Conservation (phyloP, 2,329 filamentous ascomycete species). For the Stagonosporopsis vannaccii region DNA sequence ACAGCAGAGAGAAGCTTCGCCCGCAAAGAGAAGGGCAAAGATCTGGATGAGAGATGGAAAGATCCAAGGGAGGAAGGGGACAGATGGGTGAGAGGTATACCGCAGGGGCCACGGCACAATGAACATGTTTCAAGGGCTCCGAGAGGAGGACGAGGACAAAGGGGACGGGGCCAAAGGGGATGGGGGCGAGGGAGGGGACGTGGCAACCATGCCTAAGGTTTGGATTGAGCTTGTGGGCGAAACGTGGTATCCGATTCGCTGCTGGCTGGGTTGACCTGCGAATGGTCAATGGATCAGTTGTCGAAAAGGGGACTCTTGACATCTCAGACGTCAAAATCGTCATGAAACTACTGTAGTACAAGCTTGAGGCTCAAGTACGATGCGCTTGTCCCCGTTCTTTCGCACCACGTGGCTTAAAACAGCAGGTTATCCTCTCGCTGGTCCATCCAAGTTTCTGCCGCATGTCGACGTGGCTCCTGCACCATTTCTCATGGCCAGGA, state of each 20-base stretch:
- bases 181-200: background rate
- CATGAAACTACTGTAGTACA: too few relatives aligned
- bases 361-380: too few relatives aligned
- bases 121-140: conserved; percentile 20
- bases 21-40: conserved; percentile 18
- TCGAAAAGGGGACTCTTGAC: too few relatives aligned
- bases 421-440: too few relatives aligned
- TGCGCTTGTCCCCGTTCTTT: too few relatives aligned
- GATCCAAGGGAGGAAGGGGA: conserved; percentile 36
- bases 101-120: conserved; percentile 18
- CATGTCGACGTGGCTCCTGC: too few relatives aligned
- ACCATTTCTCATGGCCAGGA: too few relatives aligned
- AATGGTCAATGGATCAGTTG: too few relatives aligned
- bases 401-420: too few relatives aligned
- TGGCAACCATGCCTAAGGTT: background rate
- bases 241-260: too few relatives aligned
- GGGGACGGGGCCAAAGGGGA: conserved; percentile 3
- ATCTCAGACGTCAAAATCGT: too few relatives aligned
- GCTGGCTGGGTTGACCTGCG: background rate
- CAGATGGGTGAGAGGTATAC: conserved; percentile 26
- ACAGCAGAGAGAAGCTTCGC: conserved; percentile 22
- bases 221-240: background rate
- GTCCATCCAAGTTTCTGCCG: too few relatives aligned
- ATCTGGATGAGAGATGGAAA: conserved; percentile 52
- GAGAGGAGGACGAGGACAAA: conserved; percentile 21